Percentiles rank a stretch among this genome's conserved stretches.
phyloP scores from a whole-genome alignment of 768 basidiomycete genomes.

The Phallus indusiatus region DNA sequence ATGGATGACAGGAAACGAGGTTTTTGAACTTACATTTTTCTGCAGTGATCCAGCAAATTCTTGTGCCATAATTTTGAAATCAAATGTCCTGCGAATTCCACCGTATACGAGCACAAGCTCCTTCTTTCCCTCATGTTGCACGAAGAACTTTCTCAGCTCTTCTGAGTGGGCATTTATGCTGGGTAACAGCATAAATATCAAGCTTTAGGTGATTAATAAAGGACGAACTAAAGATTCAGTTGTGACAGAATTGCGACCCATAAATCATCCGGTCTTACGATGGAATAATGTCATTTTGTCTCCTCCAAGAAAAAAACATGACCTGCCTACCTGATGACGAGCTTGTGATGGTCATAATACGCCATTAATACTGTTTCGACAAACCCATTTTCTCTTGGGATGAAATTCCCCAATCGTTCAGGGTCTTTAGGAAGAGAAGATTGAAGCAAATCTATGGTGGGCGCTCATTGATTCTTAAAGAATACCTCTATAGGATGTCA shows the following conservation, averaged over 20 bases:
- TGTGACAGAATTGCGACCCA: slow-evolving; percentile 36
- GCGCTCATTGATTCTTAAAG: too few species aligned
- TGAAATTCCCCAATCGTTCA: neutral
- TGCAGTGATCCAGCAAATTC: slow-evolving; percentile 8
- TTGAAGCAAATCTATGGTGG: slow-evolving; percentile 18
- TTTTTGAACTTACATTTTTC: neutral
- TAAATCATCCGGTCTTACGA: slow-evolving; percentile 33
- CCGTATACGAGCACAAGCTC: slow-evolving; percentile 18
- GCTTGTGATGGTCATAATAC: slow-evolving; percentile 27
- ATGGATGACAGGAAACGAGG: neutral
- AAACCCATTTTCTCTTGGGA: slow-evolving; percentile 22
- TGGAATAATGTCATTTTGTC: neutral
- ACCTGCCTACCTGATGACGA: slow-evolving; percentile 25
- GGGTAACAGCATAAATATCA: neutral
- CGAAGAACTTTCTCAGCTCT: slow-evolving; percentile 25
- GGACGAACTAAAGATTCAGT: slow-evolving; percentile 22
- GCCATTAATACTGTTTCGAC: slow-evolving; percentile 24
- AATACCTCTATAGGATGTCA: too few species aligned
- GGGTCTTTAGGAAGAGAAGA: slow-evolving; percentile 16
- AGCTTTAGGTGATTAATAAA: neutral
- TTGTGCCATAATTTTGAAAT: slow-evolving; percentile 23
- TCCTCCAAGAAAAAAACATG: neutral
- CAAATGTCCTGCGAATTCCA: slow-evolving; percentile 17
- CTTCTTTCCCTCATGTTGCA: slow-evolving; percentile 26
- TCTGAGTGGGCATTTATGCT: slow-evolving; percentile 22